A percentile compares a stretch with the other conserved stretches of the same genome.
These are phyloP conservation scores for Capsella rubella DNA, from an alignment of 441 rosid genomes.

Conservation along the genomic window DNA sequence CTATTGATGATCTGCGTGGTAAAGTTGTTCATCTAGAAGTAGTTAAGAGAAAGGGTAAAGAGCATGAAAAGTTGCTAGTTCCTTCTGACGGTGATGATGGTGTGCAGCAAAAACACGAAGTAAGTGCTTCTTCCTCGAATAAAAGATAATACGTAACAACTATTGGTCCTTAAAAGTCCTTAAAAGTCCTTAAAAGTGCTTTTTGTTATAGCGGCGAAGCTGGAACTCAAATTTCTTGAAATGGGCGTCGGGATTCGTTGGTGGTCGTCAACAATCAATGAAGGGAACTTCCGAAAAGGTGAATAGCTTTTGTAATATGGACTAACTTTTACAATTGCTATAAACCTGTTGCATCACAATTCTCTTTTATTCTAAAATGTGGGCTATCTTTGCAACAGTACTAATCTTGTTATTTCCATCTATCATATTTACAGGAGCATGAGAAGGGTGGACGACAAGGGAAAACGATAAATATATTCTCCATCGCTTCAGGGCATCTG, in stretches of 20 bases:
- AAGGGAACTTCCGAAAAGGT: slow-evolving; percentile 49
- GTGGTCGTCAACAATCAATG: slow-evolving; percentile 70
- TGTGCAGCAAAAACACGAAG: slow-evolving; percentile 58
- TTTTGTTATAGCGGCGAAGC: slow-evolving; percentile 55
- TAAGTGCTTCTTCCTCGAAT: slow-evolving; percentile 45
- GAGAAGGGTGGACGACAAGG: slow-evolving; percentile 80
- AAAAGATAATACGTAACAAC: slow-evolving; percentile 23
- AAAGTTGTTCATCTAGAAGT: slow-evolving; percentile 97
- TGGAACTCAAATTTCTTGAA: slow-evolving; percentile 95
- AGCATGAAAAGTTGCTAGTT: slow-evolving; percentile 85
- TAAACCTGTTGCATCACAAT: slow-evolving; percentile 32
- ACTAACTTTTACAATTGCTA: slow-evolving; percentile 6
- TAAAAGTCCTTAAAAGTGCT: slow-evolving; percentile 23
- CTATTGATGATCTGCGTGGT: slow-evolving; percentile 91
- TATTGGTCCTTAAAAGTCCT: slow-evolving; percentile 32
- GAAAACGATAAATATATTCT: slow-evolving; percentile 88
- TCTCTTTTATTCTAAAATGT: slow-evolving; percentile 27
- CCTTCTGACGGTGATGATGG: slow-evolving; percentile 65
- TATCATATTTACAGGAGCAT: slow-evolving; percentile 58
- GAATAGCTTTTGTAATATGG: slow-evolving; percentile 37
- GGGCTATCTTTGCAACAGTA: slow-evolving; percentile 20
- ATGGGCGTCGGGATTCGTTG: slow-evolving; percentile 97
- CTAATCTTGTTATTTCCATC: slow-evolving; percentile 25
- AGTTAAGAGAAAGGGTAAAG: slow-evolving; percentile 90
- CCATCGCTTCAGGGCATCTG: slow-evolving; percentile 99